phyloP scores from a whole-genome alignment of 306 rosid species.

The Trichosanthes truncata region DNA sequence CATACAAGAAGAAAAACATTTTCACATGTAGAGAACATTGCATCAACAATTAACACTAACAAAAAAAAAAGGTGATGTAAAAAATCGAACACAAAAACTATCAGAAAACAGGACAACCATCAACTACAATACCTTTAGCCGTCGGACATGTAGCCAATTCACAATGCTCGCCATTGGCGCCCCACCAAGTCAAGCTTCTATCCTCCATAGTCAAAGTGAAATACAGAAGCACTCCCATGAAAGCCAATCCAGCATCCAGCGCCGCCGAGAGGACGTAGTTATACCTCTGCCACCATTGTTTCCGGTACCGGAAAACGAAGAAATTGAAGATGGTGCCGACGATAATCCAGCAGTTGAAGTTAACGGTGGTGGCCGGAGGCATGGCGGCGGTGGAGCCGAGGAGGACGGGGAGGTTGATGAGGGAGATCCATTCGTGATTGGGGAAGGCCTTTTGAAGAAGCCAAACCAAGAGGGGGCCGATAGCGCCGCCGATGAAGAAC shows the following conservation, averaged over 20 bases:
- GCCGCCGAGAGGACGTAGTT: constrained; percentile 33
- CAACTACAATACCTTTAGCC: constrained; percentile 34
- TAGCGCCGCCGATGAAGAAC: constrained; percentile 22
- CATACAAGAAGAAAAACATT: not conserved
- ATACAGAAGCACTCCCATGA: constrained; percentile 44
- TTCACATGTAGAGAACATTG: not conserved
- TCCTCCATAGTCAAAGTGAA: constrained; percentile 19
- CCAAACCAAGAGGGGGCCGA: constrained; percentile 25
- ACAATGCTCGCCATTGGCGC: constrained; percentile 41
- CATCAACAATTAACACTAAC: not conserved
- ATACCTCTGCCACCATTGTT: constrained; percentile 31
- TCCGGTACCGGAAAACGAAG: constrained; percentile 22
- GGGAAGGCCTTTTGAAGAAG: constrained; percentile 23
- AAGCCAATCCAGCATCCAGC: constrained; percentile 32
- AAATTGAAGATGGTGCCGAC: constrained; percentile 19
- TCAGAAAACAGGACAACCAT: constrained; percentile 44
- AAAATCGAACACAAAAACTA: not conserved
- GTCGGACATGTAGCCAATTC: constrained; percentile 44
- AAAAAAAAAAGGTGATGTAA: not conserved
- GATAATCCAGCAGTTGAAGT: constrained; percentile 26
- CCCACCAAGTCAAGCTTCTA: constrained; percentile 40
- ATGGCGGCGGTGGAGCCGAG: constrained; percentile 18
- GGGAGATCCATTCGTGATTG: constrained; percentile 13
- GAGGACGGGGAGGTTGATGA: constrained; percentile 28
- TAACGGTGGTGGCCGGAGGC: constrained; percentile 29